Base-by-base conservation (phyloP, 1,284 basidiomycete genomes). In the Leucoagaricus sp. region DNA sequence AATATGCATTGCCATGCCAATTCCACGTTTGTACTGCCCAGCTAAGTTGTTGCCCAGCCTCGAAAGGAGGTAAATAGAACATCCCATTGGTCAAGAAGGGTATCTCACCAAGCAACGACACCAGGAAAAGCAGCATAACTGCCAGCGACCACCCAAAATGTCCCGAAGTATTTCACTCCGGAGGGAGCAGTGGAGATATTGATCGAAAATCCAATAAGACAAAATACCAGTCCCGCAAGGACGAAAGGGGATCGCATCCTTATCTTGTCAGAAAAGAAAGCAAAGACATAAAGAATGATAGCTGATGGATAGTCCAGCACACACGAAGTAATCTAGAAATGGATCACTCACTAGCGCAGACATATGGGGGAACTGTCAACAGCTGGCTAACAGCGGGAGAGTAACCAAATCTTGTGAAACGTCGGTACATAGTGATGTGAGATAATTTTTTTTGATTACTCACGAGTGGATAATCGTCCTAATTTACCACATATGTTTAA, bases 301-400 rank as follows among this genome's bases (percentile, higher is more conserved):
- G 84, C 86, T 61, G 29, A 29, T 21, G 33, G 19, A 12, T 4
- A 45, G 9, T 57, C n/a, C 21, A 58, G 48, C 47, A 17, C 31
- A 21, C 26, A 2, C n/a, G n/a, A n/a, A n/a, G n/a, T n/a, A n/a
- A n/a, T 29, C 17, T 12, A 50, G 1, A 23, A 57, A 49, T 26
- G 50, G 15, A 57, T 13, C 41, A 69, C 81, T 59, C 63, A 85
- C 85, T 81, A 0, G 84, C 84, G 53, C 81, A 73, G 28, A 85
- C 68, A 64, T 90, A 90, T 15, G 86, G 83, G 0, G 89, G 89
- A 0, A 89, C 81, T 0, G 87, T 88, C 26, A 90, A 75, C 1
- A 91, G 74, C 62, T 90, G 85, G 56, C 80, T 84, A 59, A 86
- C 75, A 0, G 84, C 72, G 2, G 81, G 72, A 9, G 73, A 69